A percentile compares a stretch with the other conserved stretches of the same genome.
These are phyloP conservation scores for Calonectria naviculata DNA, from an alignment of 2,329 filamentous ascomycete species.

Conservation along the genomic window DNA sequence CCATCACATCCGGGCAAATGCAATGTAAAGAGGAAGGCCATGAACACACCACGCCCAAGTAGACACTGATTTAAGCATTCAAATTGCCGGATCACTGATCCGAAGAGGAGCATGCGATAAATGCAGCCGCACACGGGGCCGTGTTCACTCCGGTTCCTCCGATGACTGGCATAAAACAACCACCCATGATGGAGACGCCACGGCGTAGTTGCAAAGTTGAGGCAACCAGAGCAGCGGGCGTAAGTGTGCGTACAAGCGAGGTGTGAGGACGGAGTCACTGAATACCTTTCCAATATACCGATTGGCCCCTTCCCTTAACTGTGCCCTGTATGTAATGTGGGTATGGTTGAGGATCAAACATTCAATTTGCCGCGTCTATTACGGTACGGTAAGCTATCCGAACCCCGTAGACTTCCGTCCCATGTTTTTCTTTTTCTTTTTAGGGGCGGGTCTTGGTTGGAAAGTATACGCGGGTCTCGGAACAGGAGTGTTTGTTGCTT, in stretches of 20 bases:
- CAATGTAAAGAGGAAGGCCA: not conserved
- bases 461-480: slow-evolving; percentile 28
- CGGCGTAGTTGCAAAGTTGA: slow-evolving; percentile 1
- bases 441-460: not conserved
- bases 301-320: slow-evolving; percentile 8
- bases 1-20: not conserved
- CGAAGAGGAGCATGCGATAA: not conserved
- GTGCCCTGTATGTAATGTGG: slow-evolving; percentile 18
- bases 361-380: slow-evolving; percentile 24
- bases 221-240: slow-evolving; percentile 21
- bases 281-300: slow-evolving; percentile 22
- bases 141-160: not conserved
- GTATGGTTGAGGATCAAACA: slow-evolving; percentile 17
- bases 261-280: slow-evolving; percentile 16
- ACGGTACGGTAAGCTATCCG: slow-evolving; percentile 10
- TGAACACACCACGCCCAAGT: not conserved
- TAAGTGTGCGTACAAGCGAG: slow-evolving; percentile 24
- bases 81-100: not conserved
- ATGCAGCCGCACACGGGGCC: not conserved
- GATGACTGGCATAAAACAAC: not conserved
- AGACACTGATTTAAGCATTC: not conserved
- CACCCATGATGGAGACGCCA: not conserved
- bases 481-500: slow-evolving; percentile 25
- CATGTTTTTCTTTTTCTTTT: slow-evolving; percentile 14
- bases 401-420: slow-evolving; percentile 16